Base-by-base conservation (phyloP, 305 asterid species). In the Coffea humblotiana region DNA sequence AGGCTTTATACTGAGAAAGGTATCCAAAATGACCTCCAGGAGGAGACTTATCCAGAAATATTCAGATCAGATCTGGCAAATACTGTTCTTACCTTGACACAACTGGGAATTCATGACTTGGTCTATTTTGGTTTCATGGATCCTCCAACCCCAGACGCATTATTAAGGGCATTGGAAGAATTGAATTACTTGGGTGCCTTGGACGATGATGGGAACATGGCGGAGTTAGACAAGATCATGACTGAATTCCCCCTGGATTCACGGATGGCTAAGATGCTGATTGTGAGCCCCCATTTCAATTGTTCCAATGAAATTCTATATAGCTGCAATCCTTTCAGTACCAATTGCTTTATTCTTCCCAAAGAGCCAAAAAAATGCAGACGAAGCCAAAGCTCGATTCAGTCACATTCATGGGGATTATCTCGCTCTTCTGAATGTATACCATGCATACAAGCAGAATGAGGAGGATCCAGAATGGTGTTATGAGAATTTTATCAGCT, bases 331-430 rank as follows among this genome's bases (percentile, higher is more conserved):
- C 98, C 98, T 94, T 80, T 96, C 98, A 96, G 99, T 96, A 93
- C 99, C 98, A 96, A 96, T 90, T 96, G 98, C 98, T 96, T 96
- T 91, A 84, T 96, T 91, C 95, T 98, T 97, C 99, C 98, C 88
- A 94, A 97, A 83, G 98, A 93, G 84, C 71, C 98, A 94, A 85
- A 94, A 92, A 82, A 98, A 97, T 88, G 98, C 98, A 7, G 99
- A 96, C 80, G 98, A 96, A 90, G 99, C 99, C n/a, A 96, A 93
- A 88, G 97, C 95, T 87, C 94, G 97, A 78, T 96, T 96, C 78
- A 93, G 97, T 65, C 98, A 96, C 91, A 88, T 90, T 65, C 96
- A 94, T 79, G 99, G 99, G 72, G 99, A 94, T 86, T 98, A 96
- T 80, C 94, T 94, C 64, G 93, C 98, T 8, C 88, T 96, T 79